Conservation (phyloP, 2,329 filamentous ascomycete genomes). For the Nemania sp. region DNA sequence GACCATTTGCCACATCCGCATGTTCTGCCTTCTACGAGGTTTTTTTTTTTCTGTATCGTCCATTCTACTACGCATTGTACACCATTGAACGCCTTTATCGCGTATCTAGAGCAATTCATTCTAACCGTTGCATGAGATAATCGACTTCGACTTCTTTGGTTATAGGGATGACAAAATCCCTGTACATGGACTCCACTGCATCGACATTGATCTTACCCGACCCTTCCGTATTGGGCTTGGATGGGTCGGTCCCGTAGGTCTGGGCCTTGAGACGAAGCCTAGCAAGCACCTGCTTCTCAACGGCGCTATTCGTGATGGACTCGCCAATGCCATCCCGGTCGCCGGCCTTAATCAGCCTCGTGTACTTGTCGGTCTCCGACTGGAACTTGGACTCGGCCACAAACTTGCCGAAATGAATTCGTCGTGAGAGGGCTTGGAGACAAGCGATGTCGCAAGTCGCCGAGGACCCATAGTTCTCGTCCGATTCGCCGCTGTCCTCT, state of each 20-base stretch:
- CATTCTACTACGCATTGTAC: conserved; percentile 10
- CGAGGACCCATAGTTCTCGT: conserved; percentile 94
- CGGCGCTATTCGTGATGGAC: conserved; percentile 85
- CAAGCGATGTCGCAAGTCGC: conserved; percentile 90
- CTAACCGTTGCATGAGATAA: conserved; percentile 91
- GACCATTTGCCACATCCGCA: conserved; percentile 7
- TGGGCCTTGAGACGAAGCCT: conserved; percentile 83
- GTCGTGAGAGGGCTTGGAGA: conserved; percentile 83
- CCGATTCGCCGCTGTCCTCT: conserved; percentile 77
- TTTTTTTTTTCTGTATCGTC: neutral
- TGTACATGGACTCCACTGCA: conserved; percentile 87
- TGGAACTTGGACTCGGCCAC: conserved; percentile 95
- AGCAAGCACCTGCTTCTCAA: conserved; percentile 91
- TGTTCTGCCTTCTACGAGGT: neutral
- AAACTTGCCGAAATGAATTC: conserved; percentile 98
- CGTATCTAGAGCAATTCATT: conserved; percentile 37
- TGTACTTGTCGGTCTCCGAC: conserved; percentile 79
- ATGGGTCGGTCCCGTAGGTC: conserved; percentile 92
- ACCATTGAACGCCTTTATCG: conserved; percentile 15
- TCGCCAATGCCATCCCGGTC: conserved; percentile 82
- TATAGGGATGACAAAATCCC: conserved; percentile 89
- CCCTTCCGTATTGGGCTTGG: conserved; percentile 57
- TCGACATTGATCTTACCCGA: conserved; percentile 86
- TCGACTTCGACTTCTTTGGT: conserved; percentile 99
- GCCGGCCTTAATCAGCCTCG: conserved; percentile 75